A percentile compares a stretch with the other conserved stretches of the same genome.
Evolutionary conservation across 2,329 filamentous ascomycete species (phyloP).

Genomic region (Lachnellula cervina): DNA sequence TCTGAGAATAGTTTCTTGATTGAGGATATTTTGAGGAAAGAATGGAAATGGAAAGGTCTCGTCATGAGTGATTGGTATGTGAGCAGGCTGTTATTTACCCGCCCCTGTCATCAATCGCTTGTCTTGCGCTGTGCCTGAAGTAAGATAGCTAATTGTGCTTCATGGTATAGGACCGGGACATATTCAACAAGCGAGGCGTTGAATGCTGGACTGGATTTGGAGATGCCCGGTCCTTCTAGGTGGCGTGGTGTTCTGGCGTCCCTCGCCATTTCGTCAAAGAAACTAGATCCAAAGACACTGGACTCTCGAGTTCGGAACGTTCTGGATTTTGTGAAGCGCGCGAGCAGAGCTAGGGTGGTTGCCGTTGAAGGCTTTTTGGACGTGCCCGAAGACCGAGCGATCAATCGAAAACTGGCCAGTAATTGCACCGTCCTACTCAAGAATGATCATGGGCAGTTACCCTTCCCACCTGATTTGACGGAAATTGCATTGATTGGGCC

Average conservation of each 20-base stretch:
- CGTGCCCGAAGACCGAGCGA: slow-evolving; percentile 23
- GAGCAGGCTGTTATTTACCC: too few relatives aligned
- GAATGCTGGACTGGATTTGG: slow-evolving; percentile 31
- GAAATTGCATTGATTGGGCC: slow-evolving; percentile 47
- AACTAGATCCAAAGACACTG: slow-evolving; percentile 7
- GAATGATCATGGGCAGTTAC: slow-evolving; percentile 51
- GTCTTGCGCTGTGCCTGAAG: too few relatives aligned
- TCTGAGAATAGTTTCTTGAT: slow-evolving; percentile 24
- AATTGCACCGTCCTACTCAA: slow-evolving; percentile 60
- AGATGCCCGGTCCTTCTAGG: slow-evolving; percentile 35
- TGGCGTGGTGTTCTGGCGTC: slow-evolving; percentile 20
- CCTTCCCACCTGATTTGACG: slow-evolving; percentile 33
- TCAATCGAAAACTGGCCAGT: slow-evolving; percentile 51
- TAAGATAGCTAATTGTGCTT: too few relatives aligned
- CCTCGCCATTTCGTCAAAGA: background rate
- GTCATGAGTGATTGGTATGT: slow-evolving; percentile 32
- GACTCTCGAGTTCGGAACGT: slow-evolving; percentile 6
- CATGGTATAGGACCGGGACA: slow-evolving; percentile 6
- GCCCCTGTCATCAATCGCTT: too few relatives aligned
- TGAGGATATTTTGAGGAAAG: slow-evolving; percentile 25
- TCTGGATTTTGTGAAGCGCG: slow-evolving; percentile 9
- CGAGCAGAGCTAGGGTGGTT: background rate
- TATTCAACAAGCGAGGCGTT: slow-evolving; percentile 27
- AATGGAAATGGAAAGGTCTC: slow-evolving; percentile 30
- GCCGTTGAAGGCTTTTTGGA: slow-evolving; percentile 10